Evolutionary conservation across 1,284 basidiomycete species (phyloP).

Genomic region (Ustilago shanxiensis): DNA sequence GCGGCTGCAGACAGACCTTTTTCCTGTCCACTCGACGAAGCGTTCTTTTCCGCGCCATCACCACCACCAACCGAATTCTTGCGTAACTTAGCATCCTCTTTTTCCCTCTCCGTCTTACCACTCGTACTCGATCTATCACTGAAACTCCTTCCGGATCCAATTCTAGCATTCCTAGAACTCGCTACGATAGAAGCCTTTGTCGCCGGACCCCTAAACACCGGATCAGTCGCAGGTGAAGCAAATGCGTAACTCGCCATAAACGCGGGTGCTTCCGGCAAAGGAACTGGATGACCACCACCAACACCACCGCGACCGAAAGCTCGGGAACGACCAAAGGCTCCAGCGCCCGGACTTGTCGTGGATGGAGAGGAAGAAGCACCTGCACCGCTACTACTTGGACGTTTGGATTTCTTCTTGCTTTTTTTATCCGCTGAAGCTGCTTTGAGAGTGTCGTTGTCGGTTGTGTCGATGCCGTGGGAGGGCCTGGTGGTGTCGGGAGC

Average conservation of each 20-base stretch:
- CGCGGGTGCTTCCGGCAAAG: conserved; percentile 26
- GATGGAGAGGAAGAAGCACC: conserved; percentile 2
- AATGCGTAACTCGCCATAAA: conserved; percentile 30
- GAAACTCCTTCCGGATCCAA: conserved; percentile 11
- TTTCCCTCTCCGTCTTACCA: conserved; percentile 24
- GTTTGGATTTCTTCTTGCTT: conserved; percentile 24
- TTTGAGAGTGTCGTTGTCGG: neutral
- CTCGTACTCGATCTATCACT: conserved; percentile 25
- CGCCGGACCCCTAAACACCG: conserved; percentile 17
- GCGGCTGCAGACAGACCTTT: conserved; percentile 24
- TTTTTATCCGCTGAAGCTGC: conserved; percentile 16
- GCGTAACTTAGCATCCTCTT: neutral
- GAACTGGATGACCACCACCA: conserved; percentile 2
- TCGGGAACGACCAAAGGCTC: conserved; percentile 1
- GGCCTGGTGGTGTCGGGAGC: conserved; percentile 13
- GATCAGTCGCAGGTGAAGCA: conserved; percentile 16
- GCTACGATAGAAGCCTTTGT: conserved; percentile 23
- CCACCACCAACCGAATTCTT: neutral
- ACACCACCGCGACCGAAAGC: conserved; percentile 25
- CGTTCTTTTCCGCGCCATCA: neutral
- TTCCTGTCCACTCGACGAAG: neutral
- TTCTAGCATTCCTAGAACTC: conserved; percentile 13
- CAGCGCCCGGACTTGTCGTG: neutral
- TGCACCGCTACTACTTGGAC: conserved; percentile 42
- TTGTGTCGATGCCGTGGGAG: neutral